A percentile compares a stretch with the other conserved stretches of the same genome.
These are phyloP conservation scores for Graphium sp. DNA, from an alignment of 2,329 filamentous ascomycete species.

Conservation along the genomic window DNA sequence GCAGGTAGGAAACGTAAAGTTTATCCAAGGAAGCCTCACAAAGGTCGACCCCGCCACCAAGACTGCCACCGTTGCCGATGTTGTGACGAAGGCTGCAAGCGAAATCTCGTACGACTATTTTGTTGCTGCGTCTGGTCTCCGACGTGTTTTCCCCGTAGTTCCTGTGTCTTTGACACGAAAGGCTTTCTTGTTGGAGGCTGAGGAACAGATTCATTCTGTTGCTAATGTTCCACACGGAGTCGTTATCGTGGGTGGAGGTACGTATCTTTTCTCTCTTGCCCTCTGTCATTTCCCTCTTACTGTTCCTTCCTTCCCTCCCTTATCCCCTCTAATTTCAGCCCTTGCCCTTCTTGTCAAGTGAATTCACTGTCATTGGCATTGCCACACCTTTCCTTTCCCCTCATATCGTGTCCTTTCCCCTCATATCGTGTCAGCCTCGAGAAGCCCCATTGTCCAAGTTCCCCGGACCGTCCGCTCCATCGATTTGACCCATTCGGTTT, in stretches of 20 bases:
- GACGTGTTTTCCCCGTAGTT: conserved; percentile 55
- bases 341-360: no score
- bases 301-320: no score
- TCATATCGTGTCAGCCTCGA: no score
- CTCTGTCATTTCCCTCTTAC: no score
- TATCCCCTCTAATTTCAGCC: no score
- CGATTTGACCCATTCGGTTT: no score
- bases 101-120: conserved; percentile 53
- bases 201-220: conserved; percentile 39
- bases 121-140: conserved; percentile 54
- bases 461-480: no score
- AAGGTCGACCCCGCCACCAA: conserved; percentile 42
- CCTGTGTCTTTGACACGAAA: conserved; percentile 47
- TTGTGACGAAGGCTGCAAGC: conserved; percentile 21
- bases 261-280: no score
- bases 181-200: conserved; percentile 45
- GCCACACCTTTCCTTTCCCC: no score
- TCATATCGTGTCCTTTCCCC: no score
- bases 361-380: no score
- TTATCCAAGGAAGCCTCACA: conserved; percentile 48
- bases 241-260: conserved; percentile 52
- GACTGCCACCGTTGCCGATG: conserved; percentile 36
- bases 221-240: conserved; percentile 37
- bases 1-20: conserved; percentile 41
- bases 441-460: no score